Base-by-base conservation (phyloP, 2,329 filamentous ascomycete genomes). In the Monosporascus cannonballus region DNA sequence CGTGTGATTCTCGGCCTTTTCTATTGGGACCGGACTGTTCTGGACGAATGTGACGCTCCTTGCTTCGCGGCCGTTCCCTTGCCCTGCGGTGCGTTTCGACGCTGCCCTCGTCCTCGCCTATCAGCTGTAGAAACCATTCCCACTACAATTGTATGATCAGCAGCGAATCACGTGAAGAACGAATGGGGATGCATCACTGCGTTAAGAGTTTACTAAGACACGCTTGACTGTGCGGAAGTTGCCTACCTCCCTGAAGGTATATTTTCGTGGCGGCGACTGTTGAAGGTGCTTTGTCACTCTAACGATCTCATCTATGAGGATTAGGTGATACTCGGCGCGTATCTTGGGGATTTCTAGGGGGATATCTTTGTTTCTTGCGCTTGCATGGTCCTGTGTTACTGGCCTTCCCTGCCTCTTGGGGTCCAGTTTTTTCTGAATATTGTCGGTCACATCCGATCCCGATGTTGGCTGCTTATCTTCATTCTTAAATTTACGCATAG, bases 111-210 rank as follows among this genome's bases (percentile, higher is more conserved):
- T 85, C 80, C 62, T 85, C 81, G 47, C 82, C 82, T n/a, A 96
- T 88, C 34, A 96, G 76, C 22, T 82, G 80, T 7, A 92, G 85
- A 61, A 90, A 94, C 73, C 89, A 89, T 0, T 87, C 87, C 92
- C 91, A 96, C 65, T 96, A 87, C 59, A 91, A 84, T 8, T 20
- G 7, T 34, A 17, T 14, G 2, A 30, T 57, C 45, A 59, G 53
- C 46, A 42, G 30, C 5, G 36, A 38, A 15, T 44, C 24, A 18
- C 17, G 17, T 41, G 17, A 27, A 18, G 44, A 45, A 27, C 14
- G 15, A 18, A 51, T 6, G 47, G 38, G 18, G 18, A 41, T n/a
- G 38, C 6, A 11, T 14, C 18, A 9, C 38, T 8, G 38, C 38
- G 18, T 20, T n/a, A 41, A 41, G 18, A 41, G 1, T n/a, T 20